These are phyloP conservation scores for Colletotrichum musicola DNA, from an alignment of 2,329 filamentous ascomycete genomes.

Conservation along the genomic window DNA sequence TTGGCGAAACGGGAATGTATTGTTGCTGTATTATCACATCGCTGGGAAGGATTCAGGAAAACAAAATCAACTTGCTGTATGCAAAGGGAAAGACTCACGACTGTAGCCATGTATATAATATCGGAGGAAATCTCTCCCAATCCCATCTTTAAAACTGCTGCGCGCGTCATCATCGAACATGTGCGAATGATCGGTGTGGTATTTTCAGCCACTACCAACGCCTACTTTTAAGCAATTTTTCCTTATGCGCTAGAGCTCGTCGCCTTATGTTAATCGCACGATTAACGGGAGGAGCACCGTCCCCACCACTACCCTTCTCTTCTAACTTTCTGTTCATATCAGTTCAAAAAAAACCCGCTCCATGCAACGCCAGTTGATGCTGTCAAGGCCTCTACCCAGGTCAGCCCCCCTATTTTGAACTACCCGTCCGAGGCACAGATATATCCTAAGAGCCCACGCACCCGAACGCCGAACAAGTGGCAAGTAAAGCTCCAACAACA, in stretches of 20 bases:
- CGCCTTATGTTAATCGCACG: no score
- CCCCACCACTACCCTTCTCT: no score
- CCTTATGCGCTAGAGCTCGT: no score
- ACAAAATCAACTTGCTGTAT: constrained; percentile 9
- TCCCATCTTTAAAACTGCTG: constrained; percentile 30
- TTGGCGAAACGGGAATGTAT: constrained; percentile 13
- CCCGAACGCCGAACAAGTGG: constrained; percentile 20
- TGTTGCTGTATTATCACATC: constrained; percentile 21
- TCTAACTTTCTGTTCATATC: neutral
- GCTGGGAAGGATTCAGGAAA: neutral
- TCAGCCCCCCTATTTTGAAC: neutral
- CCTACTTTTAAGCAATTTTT: no score
- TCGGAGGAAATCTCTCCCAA: constrained; percentile 13
- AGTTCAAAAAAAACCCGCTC: neutral
- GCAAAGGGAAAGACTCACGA: constrained; percentile 6
- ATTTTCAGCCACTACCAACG: neutral
- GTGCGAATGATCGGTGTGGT: neutral
- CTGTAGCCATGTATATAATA: constrained; percentile 35
- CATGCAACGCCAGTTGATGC: constrained; percentile 8
- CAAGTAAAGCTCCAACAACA: constrained; percentile 2
- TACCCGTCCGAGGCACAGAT: neutral
- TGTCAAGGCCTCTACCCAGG: neutral
- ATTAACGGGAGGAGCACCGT: neutral
- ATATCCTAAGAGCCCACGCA: neutral
- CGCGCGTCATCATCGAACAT: neutral